Base-by-base conservation (phyloP, 345 rosid genomes). In the Abelmoschus esculentus region DNA sequence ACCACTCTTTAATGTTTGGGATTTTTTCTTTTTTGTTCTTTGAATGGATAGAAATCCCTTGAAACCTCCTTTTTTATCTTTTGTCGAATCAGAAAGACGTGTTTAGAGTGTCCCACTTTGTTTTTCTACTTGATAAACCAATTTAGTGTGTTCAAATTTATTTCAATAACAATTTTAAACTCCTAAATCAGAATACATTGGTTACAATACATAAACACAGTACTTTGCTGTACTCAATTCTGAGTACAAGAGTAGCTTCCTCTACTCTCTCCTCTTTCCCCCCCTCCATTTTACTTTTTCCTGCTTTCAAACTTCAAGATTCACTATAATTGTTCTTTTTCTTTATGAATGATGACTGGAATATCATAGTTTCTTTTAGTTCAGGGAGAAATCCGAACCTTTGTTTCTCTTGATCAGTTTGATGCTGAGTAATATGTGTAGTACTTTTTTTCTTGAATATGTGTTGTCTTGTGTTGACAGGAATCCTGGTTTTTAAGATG, bases 401-500 rank as follows among this genome's bases (percentile, higher is more conserved):
- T 66, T 14, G 17, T 28, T 66, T 66, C 38, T 28, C 18, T 66
- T 14, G 46, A 66, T 66, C 69, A 14, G 40, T 46, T 66, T 47
- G 55, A 28, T 15, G 12, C 38, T 46, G 56, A 26, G 26, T 28
- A 26, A 26, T 13, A 64, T 13, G 55, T 66, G 32, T 52, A 66
- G 26, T 12, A 26, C 19, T 66, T 66, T 49, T 50, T 47, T 14
- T 26, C 55, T 65, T 36, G 47, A 46, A 46, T 28, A 15, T 66
- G 14, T 3, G 5, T 7, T 11, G 3, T 47, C 56, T 47, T 28
- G n/a, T 58, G 52, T 44, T 58, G 26, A 57, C 66, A 58, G 65
- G 66, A 14, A 57, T 15, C 36, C 28, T 56, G 58, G 72, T 62
- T 42, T 44, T 57, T 57, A 58, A 15, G 28, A 36, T 70, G 55